Base-by-base conservation (phyloP, 2,329 filamentous ascomycete genomes). In the Didymella arachidicola region DNA sequence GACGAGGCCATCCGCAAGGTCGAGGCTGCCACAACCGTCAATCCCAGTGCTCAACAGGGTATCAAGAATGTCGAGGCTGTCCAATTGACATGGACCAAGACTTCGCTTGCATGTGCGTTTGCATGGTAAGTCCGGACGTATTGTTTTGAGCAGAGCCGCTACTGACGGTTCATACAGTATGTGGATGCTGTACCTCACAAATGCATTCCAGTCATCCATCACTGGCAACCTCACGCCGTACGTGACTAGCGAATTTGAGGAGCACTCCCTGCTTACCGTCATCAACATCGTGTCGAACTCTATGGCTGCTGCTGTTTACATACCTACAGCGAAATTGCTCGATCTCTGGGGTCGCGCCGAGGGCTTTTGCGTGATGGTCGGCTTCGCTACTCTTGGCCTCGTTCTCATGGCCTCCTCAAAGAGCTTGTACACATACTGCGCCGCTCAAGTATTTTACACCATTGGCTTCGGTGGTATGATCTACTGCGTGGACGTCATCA, bases 321-420 rank as follows among this genome's bases (percentile, higher is more conserved):
- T 79, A 10, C 76, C 77, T 0, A 66, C 75, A 10, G 76, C 76
- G 8, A 79, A 78, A 49, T 43, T 78, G 14, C 71, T 79, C 25
- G 75, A 78, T 54, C 65, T 78, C 18, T 78, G 72, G 71, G 77
- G 77, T 7, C 72, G 77, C 12, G 69, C 74, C 7, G 69, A 77
- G 59, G 77, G 75, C 1, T 77, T 74, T 48, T 59, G 68, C 5
- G 36, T 75, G 10, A 74, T 77, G 70, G 66, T 78, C 5, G 47
- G 58, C 46, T 69, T 65, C 43, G 58, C 66, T 44, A 71, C 70
- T 10, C 60, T 72, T 4, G 65, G 66, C 3, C 43, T 91, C 75
- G 88, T 89, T 50, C 80, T 91, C 75, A 89, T 89, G 81, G 89
- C 89, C 5, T 81, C 80, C 0, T 89, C 83, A 70, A 79, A 81